A percentile compares a stretch with the other conserved stretches of the same genome.
These are phyloP conservation scores for Ganoderma lucidum DNA, from an alignment of 1,284 basidiomycete species.

Conservation along the genomic window DNA sequence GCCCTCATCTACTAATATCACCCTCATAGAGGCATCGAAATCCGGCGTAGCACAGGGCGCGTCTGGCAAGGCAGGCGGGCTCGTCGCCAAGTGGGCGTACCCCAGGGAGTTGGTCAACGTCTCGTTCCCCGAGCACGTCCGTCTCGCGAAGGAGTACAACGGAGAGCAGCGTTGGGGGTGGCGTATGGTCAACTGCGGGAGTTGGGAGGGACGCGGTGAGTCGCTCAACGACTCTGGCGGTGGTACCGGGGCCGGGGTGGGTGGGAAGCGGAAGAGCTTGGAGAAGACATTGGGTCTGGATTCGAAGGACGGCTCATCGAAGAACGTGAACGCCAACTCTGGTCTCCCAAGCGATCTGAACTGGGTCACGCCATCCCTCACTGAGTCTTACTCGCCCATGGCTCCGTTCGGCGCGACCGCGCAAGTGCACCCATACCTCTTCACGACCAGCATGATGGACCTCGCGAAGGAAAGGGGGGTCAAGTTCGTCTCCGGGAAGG, in stretches of 20 bases:
- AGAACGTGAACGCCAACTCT: slow-evolving; percentile 36
- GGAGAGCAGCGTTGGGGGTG: slow-evolving; percentile 88
- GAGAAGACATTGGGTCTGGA: slow-evolving; percentile 62
- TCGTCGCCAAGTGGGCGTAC: slow-evolving; percentile 87
- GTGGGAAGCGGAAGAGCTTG: slow-evolving; percentile 52
- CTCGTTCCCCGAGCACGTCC: slow-evolving; percentile 83
- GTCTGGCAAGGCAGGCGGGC: slow-evolving; percentile 91
- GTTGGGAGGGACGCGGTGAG: slow-evolving; percentile 70
- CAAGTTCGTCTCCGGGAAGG: slow-evolving; percentile 53
- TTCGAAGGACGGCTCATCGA: slow-evolving; percentile 33
- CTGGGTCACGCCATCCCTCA: slow-evolving; percentile 69
- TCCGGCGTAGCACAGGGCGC: slow-evolving; percentile 78
- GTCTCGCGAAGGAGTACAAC: slow-evolving; percentile 77
- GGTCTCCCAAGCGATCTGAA: slow-evolving; percentile 64
- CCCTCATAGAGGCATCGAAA: slow-evolving; percentile 80
- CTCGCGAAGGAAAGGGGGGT: slow-evolving; percentile 67
- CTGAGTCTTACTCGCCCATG: slow-evolving; percentile 68
- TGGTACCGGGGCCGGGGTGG: slow-evolving; percentile 41
- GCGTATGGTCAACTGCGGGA: slow-evolving; percentile 69
- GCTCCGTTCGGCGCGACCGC: slow-evolving; percentile 70
- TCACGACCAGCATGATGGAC: slow-evolving; percentile 81
- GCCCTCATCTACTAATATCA: slow-evolving; percentile 55
- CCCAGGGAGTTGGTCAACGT: slow-evolving; percentile 80
- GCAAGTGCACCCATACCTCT: slow-evolving; percentile 83
- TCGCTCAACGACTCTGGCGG: slow-evolving; percentile 32